Percentiles rank a stretch among this genome's conserved stretches.
These are phyloP conservation scores for Rhizoclosmatium sp. DNA, from an alignment of 192 early-diverging fungal species.

Conservation along the genomic window DNA sequence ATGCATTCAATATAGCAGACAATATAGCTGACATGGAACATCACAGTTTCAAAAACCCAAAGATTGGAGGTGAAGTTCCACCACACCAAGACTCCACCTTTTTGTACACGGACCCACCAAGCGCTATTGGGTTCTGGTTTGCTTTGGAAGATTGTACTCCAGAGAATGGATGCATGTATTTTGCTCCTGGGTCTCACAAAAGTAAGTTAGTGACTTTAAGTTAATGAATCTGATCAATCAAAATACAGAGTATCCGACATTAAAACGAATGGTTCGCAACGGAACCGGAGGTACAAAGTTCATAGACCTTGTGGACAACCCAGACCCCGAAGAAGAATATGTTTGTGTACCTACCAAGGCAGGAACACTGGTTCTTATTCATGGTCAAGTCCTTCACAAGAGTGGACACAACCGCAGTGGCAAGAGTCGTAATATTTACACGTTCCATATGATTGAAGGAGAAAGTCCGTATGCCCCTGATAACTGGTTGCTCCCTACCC, in stretches of 20 bases:
- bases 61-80: slow-evolving; percentile 75
- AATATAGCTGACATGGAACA: neutral
- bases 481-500: slow-evolving; percentile 73
- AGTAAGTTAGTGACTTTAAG: slow-evolving; percentile 47
- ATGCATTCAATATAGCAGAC: slow-evolving; percentile 59
- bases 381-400: slow-evolving; percentile 86
- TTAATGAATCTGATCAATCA: neutral
- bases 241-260: slow-evolving; percentile 58
- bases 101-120: slow-evolving; percentile 85
- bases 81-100: slow-evolving; percentile 93
- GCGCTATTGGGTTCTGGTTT: slow-evolving; percentile 82
- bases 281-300: slow-evolving; percentile 68
- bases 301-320: slow-evolving; percentile 52
- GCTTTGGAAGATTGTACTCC: slow-evolving; percentile 91
- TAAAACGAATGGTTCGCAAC: slow-evolving; percentile 70
- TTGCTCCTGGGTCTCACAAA: slow-evolving; percentile 85
- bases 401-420: slow-evolving; percentile 80
- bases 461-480: slow-evolving; percentile 68
- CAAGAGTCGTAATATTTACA: slow-evolving; percentile 90
- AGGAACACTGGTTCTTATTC: slow-evolving; percentile 85
- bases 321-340: slow-evolving; percentile 66
- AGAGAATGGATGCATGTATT: slow-evolving; percentile 86
- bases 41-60: slow-evolving; percentile 51
- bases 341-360: slow-evolving; percentile 61
- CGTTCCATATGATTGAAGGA: slow-evolving; percentile 94